Evolutionary conservation across 2,329 filamentous ascomycete species (phyloP).

Genomic region (Penicillium occitanis): DNA sequence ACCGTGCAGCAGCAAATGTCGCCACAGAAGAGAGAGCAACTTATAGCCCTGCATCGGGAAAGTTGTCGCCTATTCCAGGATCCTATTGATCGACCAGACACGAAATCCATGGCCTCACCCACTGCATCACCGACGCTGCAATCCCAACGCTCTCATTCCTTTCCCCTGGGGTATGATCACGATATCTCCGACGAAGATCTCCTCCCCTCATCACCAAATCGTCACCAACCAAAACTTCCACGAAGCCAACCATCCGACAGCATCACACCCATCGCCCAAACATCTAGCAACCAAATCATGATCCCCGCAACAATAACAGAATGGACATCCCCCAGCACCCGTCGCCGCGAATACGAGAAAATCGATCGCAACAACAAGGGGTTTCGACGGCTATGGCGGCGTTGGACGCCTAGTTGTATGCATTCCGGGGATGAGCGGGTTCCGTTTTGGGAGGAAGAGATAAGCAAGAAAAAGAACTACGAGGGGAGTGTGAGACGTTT

Average conservation of each 20-base stretch:
- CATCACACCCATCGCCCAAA: background rate
- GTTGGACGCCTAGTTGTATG: conserved; percentile 44
- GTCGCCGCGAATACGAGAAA: conserved; percentile 54
- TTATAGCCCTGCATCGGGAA: conserved; percentile 41
- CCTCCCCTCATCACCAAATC: background rate
- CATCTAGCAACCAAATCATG: conserved; percentile 22
- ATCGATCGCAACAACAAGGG: conserved; percentile 49
- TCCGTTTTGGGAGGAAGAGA: conserved; percentile 42
- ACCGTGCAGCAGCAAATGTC: conserved; percentile 24
- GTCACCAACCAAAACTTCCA: background rate
- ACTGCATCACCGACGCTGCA: conserved; percentile 13
- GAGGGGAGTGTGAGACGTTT: conserved; percentile 49
- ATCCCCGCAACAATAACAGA: conserved; percentile 45
- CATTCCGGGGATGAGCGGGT: conserved; percentile 33
- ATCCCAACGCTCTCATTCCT: conserved; percentile 17
- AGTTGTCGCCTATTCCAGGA: conserved; percentile 43
- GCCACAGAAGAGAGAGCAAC: conserved; percentile 33
- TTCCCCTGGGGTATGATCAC: background rate
- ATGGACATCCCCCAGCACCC: conserved; percentile 48
- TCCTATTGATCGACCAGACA: background rate
- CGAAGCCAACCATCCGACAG: background rate
- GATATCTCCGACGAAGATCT: conserved; percentile 21
- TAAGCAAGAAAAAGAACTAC: conserved; percentile 38
- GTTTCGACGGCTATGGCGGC: conserved; percentile 44
- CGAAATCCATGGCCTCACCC: conserved; percentile 8